Percentiles rank a stretch among this genome's conserved stretches.
Evolutionary conservation across 2,329 filamentous ascomycete species (phyloP).

Genomic region (Diaporthe eres): DNA sequence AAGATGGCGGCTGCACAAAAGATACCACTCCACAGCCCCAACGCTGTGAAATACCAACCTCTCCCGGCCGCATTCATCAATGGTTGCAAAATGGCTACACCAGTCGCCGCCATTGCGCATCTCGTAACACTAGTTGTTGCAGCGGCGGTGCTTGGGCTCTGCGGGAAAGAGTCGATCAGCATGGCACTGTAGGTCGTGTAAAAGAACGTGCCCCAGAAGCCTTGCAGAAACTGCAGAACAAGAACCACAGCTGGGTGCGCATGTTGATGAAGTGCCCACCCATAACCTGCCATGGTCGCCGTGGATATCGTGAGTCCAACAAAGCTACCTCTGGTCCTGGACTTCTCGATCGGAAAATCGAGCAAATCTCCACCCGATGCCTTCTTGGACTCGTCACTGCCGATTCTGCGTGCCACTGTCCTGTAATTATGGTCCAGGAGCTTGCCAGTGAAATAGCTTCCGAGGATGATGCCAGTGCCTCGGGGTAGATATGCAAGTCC

Average conservation of each 20-base stretch:
- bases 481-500: conserved; percentile 34
- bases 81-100: conserved; percentile 1
- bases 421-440: conserved; percentile 9
- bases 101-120: neutral
- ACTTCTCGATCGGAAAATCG: conserved; percentile 2
- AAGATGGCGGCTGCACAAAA: conserved; percentile 5
- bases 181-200: conserved; percentile 2
- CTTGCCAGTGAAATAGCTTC: conserved; percentile 22
- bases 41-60: conserved; percentile 7
- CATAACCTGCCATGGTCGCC: neutral
- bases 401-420: neutral
- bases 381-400: neutral
- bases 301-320: neutral
- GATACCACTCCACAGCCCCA: conserved; percentile 13
- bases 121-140: neutral
- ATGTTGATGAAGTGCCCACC: conserved; percentile 2
- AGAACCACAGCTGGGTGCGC: conserved; percentile 2
- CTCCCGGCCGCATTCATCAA: conserved; percentile 5
- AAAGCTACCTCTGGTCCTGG: neutral
- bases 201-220: conserved; percentile 6
- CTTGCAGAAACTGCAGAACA: neutral
- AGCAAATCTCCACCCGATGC: neutral
- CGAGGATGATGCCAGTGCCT: conserved; percentile 5
- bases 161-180: conserved; percentile 8
- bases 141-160: conserved; percentile 3